Percentiles rank a stretch among this genome's conserved stretches.
phyloP scores from a whole-genome alignment of 164 flowering plant genomes.

The Cinnamomum micranthum region DNA sequence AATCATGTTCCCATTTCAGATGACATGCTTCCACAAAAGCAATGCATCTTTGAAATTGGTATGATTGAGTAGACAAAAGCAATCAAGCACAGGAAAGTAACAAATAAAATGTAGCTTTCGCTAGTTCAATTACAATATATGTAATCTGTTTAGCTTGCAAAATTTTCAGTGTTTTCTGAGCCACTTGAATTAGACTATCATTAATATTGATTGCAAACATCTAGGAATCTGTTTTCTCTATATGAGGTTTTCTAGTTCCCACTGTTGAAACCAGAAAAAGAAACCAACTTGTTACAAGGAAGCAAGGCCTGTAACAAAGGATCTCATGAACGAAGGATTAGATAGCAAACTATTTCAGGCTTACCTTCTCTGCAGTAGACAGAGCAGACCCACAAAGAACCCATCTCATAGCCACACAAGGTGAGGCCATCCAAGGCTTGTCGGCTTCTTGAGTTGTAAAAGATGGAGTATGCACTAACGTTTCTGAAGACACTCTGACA shows the following conservation, averaged over 20 bases:
- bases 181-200: not conserved
- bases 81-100: not conserved
- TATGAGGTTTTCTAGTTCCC: not conserved
- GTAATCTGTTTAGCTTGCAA: slow-evolving; percentile 1
- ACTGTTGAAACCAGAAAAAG: not conserved
- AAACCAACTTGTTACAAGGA: not conserved
- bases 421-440: slow-evolving; percentile 25
- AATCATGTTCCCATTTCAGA: not conserved
- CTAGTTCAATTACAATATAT: not conserved
- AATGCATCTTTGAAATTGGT: not conserved
- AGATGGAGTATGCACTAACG: not conserved
- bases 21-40: not conserved
- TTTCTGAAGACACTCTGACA: not conserved
- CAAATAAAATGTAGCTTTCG: not conserved
- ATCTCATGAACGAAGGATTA: not conserved
- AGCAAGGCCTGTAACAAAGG: not conserved
- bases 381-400: slow-evolving; percentile 82
- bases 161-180: too few relatives aligned
- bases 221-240: not conserved
- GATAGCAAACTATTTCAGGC: slow-evolving; percentile 1
- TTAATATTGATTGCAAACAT: not conserved
- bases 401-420: slow-evolving; percentile 36
- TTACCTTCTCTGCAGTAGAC: slow-evolving; percentile 70
- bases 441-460: not conserved
- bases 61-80: not conserved